Percentiles rank a stretch among this genome's conserved stretches.
These are phyloP conservation scores for Mycena pura DNA, from an alignment of 768 basidiomycete genomes.

Conservation along the genomic window DNA sequence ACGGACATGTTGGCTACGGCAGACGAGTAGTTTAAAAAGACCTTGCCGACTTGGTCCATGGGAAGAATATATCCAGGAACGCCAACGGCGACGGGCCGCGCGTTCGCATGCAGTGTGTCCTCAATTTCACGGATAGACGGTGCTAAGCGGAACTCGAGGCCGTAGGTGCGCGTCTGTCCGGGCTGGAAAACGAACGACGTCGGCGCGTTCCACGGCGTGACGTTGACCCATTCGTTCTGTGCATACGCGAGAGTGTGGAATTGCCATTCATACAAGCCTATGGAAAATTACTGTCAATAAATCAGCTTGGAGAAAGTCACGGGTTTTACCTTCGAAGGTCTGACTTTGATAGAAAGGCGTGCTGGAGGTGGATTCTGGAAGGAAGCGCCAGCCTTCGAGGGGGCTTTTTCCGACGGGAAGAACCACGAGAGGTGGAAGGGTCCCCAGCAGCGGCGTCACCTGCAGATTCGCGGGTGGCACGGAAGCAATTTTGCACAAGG, in stretches of 20 bases:
- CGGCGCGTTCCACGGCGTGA: slow-evolving; percentile 61
- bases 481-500: no score
- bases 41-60: slow-evolving; percentile 53
- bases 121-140: slow-evolving; percentile 59
- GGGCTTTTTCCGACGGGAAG: slow-evolving; percentile 53
- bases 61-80: slow-evolving; percentile 62
- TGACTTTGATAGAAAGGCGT: slow-evolving; percentile 62
- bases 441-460: slow-evolving; percentile 60
- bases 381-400: slow-evolving; percentile 66
- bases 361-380: slow-evolving; percentile 54
- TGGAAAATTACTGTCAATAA: not conserved
- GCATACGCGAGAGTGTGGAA: slow-evolving; percentile 65
- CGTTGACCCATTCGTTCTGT: slow-evolving; percentile 58
- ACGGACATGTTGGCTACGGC: slow-evolving; percentile 50
- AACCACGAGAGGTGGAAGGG: slow-evolving; percentile 58
- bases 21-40: slow-evolving; percentile 56
- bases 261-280: slow-evolving; percentile 61
- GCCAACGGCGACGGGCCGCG: slow-evolving; percentile 56
- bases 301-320: not conserved
- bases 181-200: slow-evolving; percentile 54
- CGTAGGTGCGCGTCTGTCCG: slow-evolving; percentile 57
- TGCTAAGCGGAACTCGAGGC: slow-evolving; percentile 57
- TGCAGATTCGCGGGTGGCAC: no score
- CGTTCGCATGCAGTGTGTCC: slow-evolving; percentile 44
- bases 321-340: slow-evolving; percentile 54